These are phyloP conservation scores for Cucurbita maxima DNA, from an alignment of 306 rosid species.

Conservation along the genomic window DNA sequence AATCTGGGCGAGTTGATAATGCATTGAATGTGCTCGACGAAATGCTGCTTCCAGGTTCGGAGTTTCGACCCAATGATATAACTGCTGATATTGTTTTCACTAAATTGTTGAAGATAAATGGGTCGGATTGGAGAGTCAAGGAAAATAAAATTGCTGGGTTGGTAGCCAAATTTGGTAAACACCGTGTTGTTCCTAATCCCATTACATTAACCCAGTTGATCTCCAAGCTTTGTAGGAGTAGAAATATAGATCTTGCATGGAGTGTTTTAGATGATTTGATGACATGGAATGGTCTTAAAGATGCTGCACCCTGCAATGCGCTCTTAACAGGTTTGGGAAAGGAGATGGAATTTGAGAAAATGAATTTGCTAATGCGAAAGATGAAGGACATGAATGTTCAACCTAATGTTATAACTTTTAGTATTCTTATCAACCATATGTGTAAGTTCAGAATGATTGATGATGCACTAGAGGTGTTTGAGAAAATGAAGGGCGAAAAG, in stretches of 20 bases:
- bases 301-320: constrained; percentile 54
- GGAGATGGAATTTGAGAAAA: constrained; percentile 26
- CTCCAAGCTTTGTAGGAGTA: constrained; percentile 28
- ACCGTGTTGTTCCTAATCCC: constrained; percentile 31
- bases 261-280: constrained; percentile 38
- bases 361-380: constrained; percentile 43
- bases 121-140: constrained; percentile 15
- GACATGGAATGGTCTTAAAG: constrained; percentile 34
- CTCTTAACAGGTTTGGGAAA: constrained; percentile 46
- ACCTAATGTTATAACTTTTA: constrained; percentile 46
- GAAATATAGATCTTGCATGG: constrained; percentile 43
- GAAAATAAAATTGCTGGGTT: constrained; percentile 35
- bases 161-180: constrained; percentile 31
- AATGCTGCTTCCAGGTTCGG: constrained; percentile 37
- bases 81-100: constrained; percentile 37
- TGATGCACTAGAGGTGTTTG: constrained; percentile 45
- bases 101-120: constrained; percentile 16
- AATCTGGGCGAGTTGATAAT: constrained; percentile 19
- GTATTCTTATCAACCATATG: constrained; percentile 42
- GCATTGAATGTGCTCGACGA: constrained; percentile 51
- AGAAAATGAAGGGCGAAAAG: constrained; percentile 31
- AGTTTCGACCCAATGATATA: constrained; percentile 18
- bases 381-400: constrained; percentile 50
- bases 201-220: constrained; percentile 40
- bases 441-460: constrained; percentile 67